These are phyloP conservation scores for Trichoderma virens DNA, from an alignment of 495 filamentous ascomycete genomes.

Conservation along the genomic window DNA sequence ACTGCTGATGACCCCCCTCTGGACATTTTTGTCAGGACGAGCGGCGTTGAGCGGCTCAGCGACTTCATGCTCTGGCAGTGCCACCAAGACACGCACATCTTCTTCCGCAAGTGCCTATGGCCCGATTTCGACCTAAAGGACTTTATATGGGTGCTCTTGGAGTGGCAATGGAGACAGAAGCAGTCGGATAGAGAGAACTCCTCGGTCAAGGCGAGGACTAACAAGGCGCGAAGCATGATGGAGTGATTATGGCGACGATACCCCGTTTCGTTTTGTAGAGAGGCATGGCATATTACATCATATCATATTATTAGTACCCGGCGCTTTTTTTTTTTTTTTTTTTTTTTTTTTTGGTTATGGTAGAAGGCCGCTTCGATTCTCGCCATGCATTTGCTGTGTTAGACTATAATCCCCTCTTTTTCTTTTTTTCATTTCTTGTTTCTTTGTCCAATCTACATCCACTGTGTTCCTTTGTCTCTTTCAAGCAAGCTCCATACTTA, in stretches of 20 bases:
- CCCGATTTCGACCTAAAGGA: slow-evolving; percentile 94
- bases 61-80: slow-evolving; percentile 99
- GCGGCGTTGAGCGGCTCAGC: slow-evolving; percentile 81
- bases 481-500: too few species aligned
- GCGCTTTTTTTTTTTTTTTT: not conserved
- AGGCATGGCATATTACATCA: slow-evolving; percentile 3
- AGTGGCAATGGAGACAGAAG: slow-evolving; percentile 78
- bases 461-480: too few species aligned
- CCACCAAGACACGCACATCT: slow-evolving; percentile 83
- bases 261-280: slow-evolving; percentile 5
- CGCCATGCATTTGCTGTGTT: not conserved
- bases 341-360: not conserved
- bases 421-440: not conserved
- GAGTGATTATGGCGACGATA: slow-evolving; percentile 3
- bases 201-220: not conserved
- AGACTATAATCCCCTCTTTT: not conserved
- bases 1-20: slow-evolving; percentile 79
- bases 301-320: not conserved
- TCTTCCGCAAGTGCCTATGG: slow-evolving; percentile 89
- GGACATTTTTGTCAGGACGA: slow-evolving; percentile 83
- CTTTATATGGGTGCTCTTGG: slow-evolving; percentile 83
- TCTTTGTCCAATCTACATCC: too few species aligned
- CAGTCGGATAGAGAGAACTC: slow-evolving; percentile 34
- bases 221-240: slow-evolving; percentile 9
- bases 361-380: not conserved